Conservation (phyloP, 2,329 filamentous ascomycete genomes). For the Triangularia setosa region DNA sequence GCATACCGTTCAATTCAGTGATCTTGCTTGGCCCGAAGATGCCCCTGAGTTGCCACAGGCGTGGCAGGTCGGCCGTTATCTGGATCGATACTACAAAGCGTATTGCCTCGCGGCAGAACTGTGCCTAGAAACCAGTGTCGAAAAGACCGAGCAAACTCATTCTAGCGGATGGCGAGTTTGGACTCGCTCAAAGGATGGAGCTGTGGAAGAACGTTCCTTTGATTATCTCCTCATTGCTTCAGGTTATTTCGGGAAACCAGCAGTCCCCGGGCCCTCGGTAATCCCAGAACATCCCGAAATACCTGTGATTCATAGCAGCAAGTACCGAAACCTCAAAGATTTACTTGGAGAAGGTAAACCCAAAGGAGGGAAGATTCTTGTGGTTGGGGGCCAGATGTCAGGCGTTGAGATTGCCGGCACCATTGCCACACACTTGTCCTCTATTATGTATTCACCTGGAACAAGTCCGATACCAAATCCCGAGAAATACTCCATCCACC, state of each 20-base stretch:
- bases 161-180: conserved; percentile 19
- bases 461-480: conserved; percentile 38
- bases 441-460: conserved; percentile 51
- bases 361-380: conserved; percentile 58
- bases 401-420: conserved; percentile 73
- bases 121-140: conserved; percentile 47
- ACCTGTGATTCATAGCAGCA: conserved; percentile 64
- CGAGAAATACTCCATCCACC: conserved; percentile 57
- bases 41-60: conserved; percentile 68
- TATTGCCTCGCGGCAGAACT: conserved; percentile 48
- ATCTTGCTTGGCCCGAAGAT: conserved; percentile 63
- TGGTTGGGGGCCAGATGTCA: conserved; percentile 80
- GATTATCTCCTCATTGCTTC: conserved; percentile 70
- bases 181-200: conserved; percentile 25
- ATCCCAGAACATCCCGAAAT: conserved; percentile 35
- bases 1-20: conserved; percentile 70
- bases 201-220: conserved; percentile 50
- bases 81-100: conserved; percentile 58
- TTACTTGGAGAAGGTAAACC: conserved; percentile 40
- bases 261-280: conserved; percentile 43
- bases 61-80: conserved; percentile 71
- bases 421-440: conserved; percentile 68
- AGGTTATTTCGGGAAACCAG: conserved; percentile 68
- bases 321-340: conserved; percentile 53
- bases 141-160: conserved; percentile 37